These are phyloP conservation scores for Botryotinia calthae DNA, from an alignment of 2,329 filamentous ascomycete species.

Conservation along the genomic window DNA sequence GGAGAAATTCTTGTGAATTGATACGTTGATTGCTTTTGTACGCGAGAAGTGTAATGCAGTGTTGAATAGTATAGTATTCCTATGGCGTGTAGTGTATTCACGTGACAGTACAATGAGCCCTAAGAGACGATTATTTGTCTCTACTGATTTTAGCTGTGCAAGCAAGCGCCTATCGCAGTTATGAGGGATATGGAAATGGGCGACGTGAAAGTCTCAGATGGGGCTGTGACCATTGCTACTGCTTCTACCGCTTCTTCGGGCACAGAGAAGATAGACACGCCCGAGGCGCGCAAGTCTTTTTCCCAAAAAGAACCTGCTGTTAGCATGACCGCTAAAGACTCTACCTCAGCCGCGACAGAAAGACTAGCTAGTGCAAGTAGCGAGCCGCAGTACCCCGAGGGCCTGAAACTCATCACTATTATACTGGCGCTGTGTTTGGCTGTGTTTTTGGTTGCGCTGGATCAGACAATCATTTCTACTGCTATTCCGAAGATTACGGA, in stretches of 20 bases:
- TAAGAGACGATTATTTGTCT: not conserved
- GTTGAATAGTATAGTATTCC: not conserved
- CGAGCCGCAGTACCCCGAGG: slow-evolving; percentile 13
- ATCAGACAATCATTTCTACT: slow-evolving; percentile 41
- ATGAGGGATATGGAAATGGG: not conserved
- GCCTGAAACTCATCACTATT: slow-evolving; percentile 32
- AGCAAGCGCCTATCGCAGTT: not conserved
- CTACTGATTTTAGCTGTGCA: not conserved
- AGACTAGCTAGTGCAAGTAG: not conserved
- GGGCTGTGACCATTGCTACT: not conserved
- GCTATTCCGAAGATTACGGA: slow-evolving; percentile 43
- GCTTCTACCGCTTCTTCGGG: not conserved
- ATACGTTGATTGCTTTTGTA: not conserved
- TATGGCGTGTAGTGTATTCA: not conserved
- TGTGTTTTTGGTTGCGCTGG: slow-evolving; percentile 35
- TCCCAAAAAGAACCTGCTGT: not conserved
- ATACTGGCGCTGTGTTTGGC: slow-evolving; percentile 33
- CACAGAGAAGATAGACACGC: not conserved
- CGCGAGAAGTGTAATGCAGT: not conserved
- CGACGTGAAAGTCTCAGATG: not conserved
- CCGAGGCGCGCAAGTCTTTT: not conserved
- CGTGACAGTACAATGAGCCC: not conserved
- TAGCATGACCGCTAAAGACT: not conserved
- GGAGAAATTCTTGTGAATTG: not conserved
- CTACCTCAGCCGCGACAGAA: not conserved